A percentile compares a stretch with the other conserved stretches of the same genome.
Conservation (phyloP, 2,329 filamentous ascomycete genomes). For the Lachnellula arida region DNA sequence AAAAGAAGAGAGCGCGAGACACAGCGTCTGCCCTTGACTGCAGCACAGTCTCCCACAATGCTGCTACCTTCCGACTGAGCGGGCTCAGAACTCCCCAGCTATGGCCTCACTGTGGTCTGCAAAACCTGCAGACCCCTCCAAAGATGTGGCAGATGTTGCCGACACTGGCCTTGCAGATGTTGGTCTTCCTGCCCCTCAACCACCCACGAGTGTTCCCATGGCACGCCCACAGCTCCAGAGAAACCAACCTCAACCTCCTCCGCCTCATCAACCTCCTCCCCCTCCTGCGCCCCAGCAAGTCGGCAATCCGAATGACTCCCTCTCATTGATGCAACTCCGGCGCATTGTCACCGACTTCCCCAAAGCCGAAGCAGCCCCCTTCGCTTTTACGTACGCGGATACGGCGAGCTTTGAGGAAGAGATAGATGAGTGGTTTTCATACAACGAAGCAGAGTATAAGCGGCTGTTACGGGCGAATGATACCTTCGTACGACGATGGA, state of each 20-base stretch:
- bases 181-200: conserved; percentile 25
- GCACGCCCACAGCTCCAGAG: conserved; percentile 32
- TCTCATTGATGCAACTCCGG: conserved; percentile 69
- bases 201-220: conserved; percentile 20
- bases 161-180: conserved; percentile 39
- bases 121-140: conserved; percentile 10
- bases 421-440: conserved; percentile 96
- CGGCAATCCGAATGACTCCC: conserved; percentile 55
- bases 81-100: neutral
- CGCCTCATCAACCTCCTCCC: conserved; percentile 32
- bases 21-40: conserved; percentile 39
- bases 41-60: neutral
- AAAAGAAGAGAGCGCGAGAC: conserved; percentile 26
- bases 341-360: conserved; percentile 71
- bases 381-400: conserved; percentile 81
- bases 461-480: conserved; percentile 71
- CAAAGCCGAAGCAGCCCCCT: conserved; percentile 63
- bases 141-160: conserved; percentile 35
- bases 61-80: neutral
- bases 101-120: conserved; percentile 11
- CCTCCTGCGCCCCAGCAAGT: conserved; percentile 28
- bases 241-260: conserved; percentile 36
- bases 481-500: conserved; percentile 75
- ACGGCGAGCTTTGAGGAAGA: conserved; percentile 75
- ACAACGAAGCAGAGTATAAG: conserved; percentile 79